These are phyloP conservation scores for Miscanthus lutarioriparius DNA, from an alignment of 176 grass and related monocot genomes.

Conservation along the genomic window DNA sequence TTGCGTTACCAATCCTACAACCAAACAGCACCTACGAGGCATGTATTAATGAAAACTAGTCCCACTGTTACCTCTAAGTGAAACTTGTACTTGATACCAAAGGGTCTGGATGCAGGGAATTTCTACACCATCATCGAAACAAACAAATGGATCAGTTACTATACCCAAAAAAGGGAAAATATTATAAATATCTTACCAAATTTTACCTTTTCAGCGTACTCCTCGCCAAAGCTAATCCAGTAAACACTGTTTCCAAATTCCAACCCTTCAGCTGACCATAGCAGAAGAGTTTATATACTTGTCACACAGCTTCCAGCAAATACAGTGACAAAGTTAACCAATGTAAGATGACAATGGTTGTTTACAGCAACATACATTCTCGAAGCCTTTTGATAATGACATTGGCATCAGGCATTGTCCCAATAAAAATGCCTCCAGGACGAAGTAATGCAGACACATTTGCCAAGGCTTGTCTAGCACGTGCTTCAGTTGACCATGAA, in stretches of 20 bases:
- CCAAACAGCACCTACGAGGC: too few relatives aligned
- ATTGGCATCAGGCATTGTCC: conserved; percentile 98
- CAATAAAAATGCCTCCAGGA: conserved; percentile 88
- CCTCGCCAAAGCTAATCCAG: conserved; percentile 79
- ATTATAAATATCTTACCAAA: not conserved
- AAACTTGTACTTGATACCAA: conserved; percentile 98
- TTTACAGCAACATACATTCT: conserved; percentile 44
- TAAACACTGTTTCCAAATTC: conserved; percentile 97
- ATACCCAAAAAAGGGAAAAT: conserved; percentile 18
- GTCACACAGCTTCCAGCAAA: conserved; percentile 23
- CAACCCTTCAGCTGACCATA: conserved; percentile 79
- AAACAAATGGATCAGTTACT: conserved; percentile 11
- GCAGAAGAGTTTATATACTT: conserved; percentile 21
- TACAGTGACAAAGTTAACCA: conserved; percentile 23
- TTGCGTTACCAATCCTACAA: too few relatives aligned
- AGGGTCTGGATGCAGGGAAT: conserved; percentile 83
- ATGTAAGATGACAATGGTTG: conserved; percentile 10
- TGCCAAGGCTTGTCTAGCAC: conserved; percentile 84
- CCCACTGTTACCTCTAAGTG: conserved; percentile 76
- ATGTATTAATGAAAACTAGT: conserved; percentile 21
- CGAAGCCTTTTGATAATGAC: conserved; percentile 80
- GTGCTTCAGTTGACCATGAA: conserved; percentile 95
- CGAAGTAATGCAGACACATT: conserved; percentile 93
- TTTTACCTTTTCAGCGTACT: conserved; percentile 68
- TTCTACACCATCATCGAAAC: conserved; percentile 54